These are phyloP conservation scores for Phytopythium aichiense DNA, from an alignment of 352 stramenopile genomes.

Conservation along the genomic window DNA sequence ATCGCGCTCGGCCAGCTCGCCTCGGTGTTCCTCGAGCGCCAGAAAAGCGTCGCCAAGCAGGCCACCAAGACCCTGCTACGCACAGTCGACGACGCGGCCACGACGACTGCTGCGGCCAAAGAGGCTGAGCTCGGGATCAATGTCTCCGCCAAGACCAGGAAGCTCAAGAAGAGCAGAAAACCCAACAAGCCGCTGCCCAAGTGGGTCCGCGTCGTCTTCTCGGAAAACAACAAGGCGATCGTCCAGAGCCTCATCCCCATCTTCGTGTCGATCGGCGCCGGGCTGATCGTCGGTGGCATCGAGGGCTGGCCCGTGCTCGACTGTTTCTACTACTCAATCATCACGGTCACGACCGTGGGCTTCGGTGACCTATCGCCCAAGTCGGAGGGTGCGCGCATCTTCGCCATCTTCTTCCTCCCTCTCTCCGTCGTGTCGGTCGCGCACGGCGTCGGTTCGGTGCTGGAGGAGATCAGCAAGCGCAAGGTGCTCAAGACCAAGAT, in stretches of 20 bases:
- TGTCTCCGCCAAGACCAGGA: slow-evolving; percentile 1
- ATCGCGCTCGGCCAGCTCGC: slow-evolving; percentile 57
- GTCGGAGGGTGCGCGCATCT: slow-evolving; percentile 52
- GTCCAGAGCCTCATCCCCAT: slow-evolving; percentile 36
- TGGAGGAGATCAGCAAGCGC: slow-evolving; percentile 55
- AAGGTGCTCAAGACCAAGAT: slow-evolving; percentile 66
- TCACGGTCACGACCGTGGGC: slow-evolving; percentile 88
- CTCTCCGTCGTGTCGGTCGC: slow-evolving; percentile 63
- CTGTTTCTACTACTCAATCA: slow-evolving; percentile 90
- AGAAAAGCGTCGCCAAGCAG: slow-evolving; percentile 55
- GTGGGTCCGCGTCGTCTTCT: slow-evolving; percentile 41
- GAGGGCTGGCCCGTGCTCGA: slow-evolving; percentile 73
- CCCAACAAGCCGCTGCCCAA: slow-evolving; percentile 8
- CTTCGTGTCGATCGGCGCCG: slow-evolving; percentile 40
- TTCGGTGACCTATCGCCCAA: slow-evolving; percentile 82
- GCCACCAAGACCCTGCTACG: slow-evolving; percentile 43
- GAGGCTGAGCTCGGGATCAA: slow-evolving; percentile 16
- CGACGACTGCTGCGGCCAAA: slow-evolving; percentile 12
- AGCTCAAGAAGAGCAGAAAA: background rate
- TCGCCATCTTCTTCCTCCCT: slow-evolving; percentile 82
- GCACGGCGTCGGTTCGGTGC: slow-evolving; percentile 58
- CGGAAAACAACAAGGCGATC: slow-evolving; percentile 54
- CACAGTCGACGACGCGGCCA: slow-evolving; percentile 42
- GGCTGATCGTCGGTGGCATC: slow-evolving; percentile 49
- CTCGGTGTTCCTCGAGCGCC: slow-evolving; percentile 43